A percentile compares a stretch with the other conserved stretches of the same genome.
Conservation (phyloP, 106 monocot species). For the Posidonia australis region DNA sequence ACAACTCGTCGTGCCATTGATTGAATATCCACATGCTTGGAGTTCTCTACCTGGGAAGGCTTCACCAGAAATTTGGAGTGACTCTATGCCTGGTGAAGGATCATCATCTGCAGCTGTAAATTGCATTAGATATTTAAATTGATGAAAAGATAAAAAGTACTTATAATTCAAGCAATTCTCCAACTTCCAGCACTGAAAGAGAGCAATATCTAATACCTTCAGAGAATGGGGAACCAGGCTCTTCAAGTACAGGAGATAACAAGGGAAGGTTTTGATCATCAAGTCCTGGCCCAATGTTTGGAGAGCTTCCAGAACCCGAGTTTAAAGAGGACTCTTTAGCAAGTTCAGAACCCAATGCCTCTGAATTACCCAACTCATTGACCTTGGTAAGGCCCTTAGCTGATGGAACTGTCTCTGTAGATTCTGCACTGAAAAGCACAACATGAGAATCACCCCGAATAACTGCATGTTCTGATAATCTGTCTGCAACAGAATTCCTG, state of each 20-base stretch:
- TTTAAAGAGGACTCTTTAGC: constrained; percentile 31
- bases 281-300: constrained; percentile 34
- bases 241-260: constrained; percentile 85
- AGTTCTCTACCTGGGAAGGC: constrained; percentile 90
- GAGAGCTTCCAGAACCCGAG: constrained; percentile 31
- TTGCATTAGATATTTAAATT: background rate
- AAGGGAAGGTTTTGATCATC: constrained; percentile 59
- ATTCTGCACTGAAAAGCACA: constrained; percentile 27
- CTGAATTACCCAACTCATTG: constrained; percentile 24
- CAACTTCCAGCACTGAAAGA: background rate
- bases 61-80: constrained; percentile 89
- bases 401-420: constrained; percentile 29
- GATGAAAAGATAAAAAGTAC: background rate
- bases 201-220: constrained; percentile 48
- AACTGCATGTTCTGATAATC: constrained; percentile 23
- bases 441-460: constrained; percentile 36
- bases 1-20: constrained; percentile 92
- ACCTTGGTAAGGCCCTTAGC: constrained; percentile 35
- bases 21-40: constrained; percentile 80
- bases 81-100: constrained; percentile 83
- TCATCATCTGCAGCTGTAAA: constrained; percentile 82
- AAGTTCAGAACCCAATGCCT: constrained; percentile 15
- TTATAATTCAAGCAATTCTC: background rate
- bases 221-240: constrained; percentile 88
- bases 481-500: constrained; percentile 30